A percentile compares a stretch with the other conserved stretches of the same genome.
These are phyloP conservation scores for Parmelia sp. DNA, from an alignment of 495 filamentous ascomycete genomes.

Conservation along the genomic window DNA sequence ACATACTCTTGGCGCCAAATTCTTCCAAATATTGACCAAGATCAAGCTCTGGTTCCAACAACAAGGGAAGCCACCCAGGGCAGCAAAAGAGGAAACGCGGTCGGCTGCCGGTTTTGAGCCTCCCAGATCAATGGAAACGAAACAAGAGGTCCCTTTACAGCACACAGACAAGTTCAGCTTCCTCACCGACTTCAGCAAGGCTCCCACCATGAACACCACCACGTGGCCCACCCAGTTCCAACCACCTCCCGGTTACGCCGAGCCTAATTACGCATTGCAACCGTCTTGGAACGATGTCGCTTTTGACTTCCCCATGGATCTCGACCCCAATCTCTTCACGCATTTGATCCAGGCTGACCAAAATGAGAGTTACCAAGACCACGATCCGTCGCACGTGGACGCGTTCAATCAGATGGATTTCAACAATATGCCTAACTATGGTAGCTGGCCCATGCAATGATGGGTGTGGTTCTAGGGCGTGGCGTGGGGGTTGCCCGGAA, in stretches of 20 bases:
- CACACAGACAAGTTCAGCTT: neutral
- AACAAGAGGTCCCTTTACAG: neutral
- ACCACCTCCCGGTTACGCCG: neutral
- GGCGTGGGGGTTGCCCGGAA: too few species aligned
- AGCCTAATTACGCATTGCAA: neutral
- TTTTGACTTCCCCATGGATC: constrained; percentile 14
- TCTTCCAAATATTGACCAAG: constrained; percentile 67
- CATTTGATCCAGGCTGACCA: constrained; percentile 2
- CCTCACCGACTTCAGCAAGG: constrained; percentile 19
- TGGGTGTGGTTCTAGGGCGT: too few species aligned
- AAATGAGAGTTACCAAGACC: neutral
- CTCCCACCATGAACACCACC: constrained; percentile 33
- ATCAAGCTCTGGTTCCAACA: constrained; percentile 65
- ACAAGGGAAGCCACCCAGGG: constrained; percentile 14
- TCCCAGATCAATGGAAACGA: neutral
- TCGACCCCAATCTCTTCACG: constrained; percentile 8
- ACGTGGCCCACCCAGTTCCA: constrained; percentile 1
- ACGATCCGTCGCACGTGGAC: neutral
- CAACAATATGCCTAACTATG: neutral
- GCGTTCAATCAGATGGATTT: neutral
- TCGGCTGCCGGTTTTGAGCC: neutral
- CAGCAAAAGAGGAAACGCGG: neutral
- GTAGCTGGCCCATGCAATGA: neutral
- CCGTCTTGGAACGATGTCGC: neutral
- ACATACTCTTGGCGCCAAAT: constrained; percentile 53